These are phyloP conservation scores for Lecanicillium sp. DNA, from an alignment of 2,329 filamentous ascomycete species.

Conservation along the genomic window DNA sequence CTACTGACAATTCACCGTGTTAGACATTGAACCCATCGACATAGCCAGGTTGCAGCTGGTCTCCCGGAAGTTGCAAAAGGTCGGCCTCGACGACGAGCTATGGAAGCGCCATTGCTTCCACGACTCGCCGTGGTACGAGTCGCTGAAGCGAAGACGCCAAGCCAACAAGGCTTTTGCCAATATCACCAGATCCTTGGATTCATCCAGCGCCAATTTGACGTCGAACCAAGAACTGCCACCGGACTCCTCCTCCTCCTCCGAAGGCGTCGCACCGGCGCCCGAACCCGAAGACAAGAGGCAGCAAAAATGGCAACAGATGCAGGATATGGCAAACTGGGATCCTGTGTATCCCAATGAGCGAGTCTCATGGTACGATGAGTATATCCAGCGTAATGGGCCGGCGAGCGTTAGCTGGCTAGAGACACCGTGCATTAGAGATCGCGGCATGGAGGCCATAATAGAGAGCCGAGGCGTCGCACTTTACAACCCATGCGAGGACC, in stretches of 20 bases:
- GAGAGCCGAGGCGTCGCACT: constrained; percentile 70
- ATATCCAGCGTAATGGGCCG: constrained; percentile 70
- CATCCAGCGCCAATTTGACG: constrained; percentile 6
- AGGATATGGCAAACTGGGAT: constrained; percentile 74
- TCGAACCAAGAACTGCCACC: constrained; percentile 2
- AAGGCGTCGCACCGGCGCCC: constrained; percentile 24
- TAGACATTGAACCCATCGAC: constrained; percentile 27
- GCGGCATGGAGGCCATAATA: constrained; percentile 35
- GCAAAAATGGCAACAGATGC: constrained; percentile 20
- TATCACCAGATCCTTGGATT: constrained; percentile 16
- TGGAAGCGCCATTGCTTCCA: constrained; percentile 74
- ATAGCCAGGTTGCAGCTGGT: constrained; percentile 61
- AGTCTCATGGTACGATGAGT: constrained; percentile 82
- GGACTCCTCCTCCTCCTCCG: constrained; percentile 17
- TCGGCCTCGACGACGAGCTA: constrained; percentile 65
- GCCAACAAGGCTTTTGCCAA: constrained; percentile 13
- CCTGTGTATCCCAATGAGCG: constrained; percentile 63
- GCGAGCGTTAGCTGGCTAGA: constrained; percentile 72
- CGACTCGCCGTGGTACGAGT: constrained; percentile 55
- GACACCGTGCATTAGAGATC: constrained; percentile 40
- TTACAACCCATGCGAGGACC: constrained; percentile 44
- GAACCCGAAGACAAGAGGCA: constrained; percentile 16
- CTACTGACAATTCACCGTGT: no score
- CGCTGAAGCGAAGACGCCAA: constrained; percentile 45
- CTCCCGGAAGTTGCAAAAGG: constrained; percentile 53